Evolutionary conservation across 106 monocot genomes (phyloP), one percentile per base, ranked within the genome.

Genomic region (Cymbidium sinense): DNA sequence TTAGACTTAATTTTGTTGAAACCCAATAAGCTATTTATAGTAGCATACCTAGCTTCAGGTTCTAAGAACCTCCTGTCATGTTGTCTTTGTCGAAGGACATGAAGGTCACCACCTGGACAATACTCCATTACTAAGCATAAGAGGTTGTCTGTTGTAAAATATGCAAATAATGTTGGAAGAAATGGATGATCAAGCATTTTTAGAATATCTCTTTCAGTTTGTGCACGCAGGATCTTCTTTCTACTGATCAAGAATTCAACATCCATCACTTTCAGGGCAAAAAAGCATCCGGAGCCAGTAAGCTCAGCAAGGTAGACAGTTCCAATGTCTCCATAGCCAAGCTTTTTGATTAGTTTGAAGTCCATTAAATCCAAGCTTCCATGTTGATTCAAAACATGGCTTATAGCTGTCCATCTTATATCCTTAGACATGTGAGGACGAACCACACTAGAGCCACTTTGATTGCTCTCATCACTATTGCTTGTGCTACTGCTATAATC

Each of bases 201-300:
- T 67, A 95, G 81, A 76, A 95, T 95, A 81, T 95, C 95, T 50
- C 90, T 86, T 83, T 93, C 95, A 23, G 93, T 95, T 67, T 93
- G 92, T 3, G 93, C 92, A 47, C 92, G 83, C 10, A 80, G 50
- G 70, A 95, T 88, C 85, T 95, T 95, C 75, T 95, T 95, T 78
- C 92, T 86, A 70, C 86, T 90, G 5, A 90, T 52, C 41, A 95
- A 80, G 75, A 86, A 95, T 35, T 93, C 95, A 80, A 87, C 83
- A 79, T 95, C 92, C 93, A 95, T 95, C 39, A 93, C 90, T 80
- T 93, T 95, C 69, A 95, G 78, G n/a, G 95, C 95, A 83, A 93
- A 92, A 27, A 88, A 76, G 74, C 90, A 92, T 50, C 78, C 87
- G 8, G 92, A 82, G 36, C 84, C 90, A 76, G 74, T 77, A 54